Conservation (phyloP, 1,284 basidiomycete species). For the Leccinum fuscescens region DNA sequence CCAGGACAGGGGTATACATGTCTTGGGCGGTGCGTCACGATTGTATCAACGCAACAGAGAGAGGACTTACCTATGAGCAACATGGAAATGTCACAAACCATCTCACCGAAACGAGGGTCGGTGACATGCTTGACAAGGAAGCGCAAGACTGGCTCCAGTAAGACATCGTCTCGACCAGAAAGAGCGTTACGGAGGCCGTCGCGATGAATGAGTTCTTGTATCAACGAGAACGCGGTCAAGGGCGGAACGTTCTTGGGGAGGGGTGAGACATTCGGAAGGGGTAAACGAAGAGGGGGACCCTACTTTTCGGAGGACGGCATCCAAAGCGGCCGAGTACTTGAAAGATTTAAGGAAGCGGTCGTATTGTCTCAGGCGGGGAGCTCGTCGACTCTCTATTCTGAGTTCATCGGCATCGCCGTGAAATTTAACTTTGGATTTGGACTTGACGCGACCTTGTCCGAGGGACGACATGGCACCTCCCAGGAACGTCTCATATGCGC, state of each 20-base stretch:
- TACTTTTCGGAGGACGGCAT: slow-evolving; percentile 85
- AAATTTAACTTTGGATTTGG: slow-evolving; percentile 44
- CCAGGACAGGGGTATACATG: slow-evolving; percentile 88
- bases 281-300: slow-evolving; percentile 11
- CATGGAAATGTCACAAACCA: slow-evolving; percentile 81
- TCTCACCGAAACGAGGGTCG: slow-evolving; percentile 88
- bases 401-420: slow-evolving; percentile 67
- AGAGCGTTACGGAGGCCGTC: slow-evolving; percentile 89
- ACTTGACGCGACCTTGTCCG: slow-evolving; percentile 56
- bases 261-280: slow-evolving; percentile 7
- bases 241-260: slow-evolving; percentile 72
- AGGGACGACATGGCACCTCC: slow-evolving; percentile 52
- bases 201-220: slow-evolving; percentile 91
- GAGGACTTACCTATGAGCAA: slow-evolving; percentile 77
- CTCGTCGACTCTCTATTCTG: slow-evolving; percentile 71
- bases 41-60: background rate
- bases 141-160: slow-evolving; percentile 87
- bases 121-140: slow-evolving; percentile 84
- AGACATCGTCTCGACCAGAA: slow-evolving; percentile 89
- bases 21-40: slow-evolving; percentile 48
- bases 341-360: slow-evolving; percentile 90
- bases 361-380: slow-evolving; percentile 80
- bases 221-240: slow-evolving; percentile 84
- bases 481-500: slow-evolving; percentile 75
- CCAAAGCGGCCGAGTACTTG: slow-evolving; percentile 93